Evolutionary conservation across 2,329 filamentous ascomycete genomes (phyloP), one percentile per base, ranked within the genome.

Genomic region (Calonectria naviculata): DNA sequence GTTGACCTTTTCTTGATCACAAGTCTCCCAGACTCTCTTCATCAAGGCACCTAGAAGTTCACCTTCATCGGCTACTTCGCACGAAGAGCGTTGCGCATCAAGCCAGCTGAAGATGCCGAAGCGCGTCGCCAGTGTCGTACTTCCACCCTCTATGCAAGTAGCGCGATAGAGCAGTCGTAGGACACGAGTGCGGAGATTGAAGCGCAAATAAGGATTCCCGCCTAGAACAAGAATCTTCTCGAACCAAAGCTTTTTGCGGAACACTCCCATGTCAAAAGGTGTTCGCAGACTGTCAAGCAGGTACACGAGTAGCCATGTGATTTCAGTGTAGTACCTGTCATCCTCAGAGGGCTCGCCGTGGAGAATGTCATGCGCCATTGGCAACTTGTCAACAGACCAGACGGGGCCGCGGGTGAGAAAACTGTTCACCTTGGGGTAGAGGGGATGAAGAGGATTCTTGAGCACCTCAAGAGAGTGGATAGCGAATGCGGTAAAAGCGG

Each of bases 401-500:
- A 87, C 83, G 0, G 96, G 95, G 0, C 91, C 90, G 63, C 91
- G 91, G 26, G 94, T 94, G 41, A 98, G 89, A 81, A 95, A 98
- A 7, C 88, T 87, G 84, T 97, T 98, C 83, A 97, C 85, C 80
- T 98, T 98, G 69, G 91, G 90, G 81, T 98, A 98, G 42, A 98
- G 89, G 71, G 90, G 90, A 79, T 97, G 94, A 19, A 95, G 87
- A 0, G 96, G 96, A 72, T 94, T 92, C 26, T 88, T 89, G 54
- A 97, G 84, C 19, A 97, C 90, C 1, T 89, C 85, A 9, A 97
- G 86, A 1, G 92, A 91, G 74, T 91, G 90, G 56, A 89, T 88
- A 9, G 94, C 92, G 77, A 98, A 97, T 13, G 93, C 90, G n/a
- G 92, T 89, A 7, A 94, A 91, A 15, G 94, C 87, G 71, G 92